phyloP scores from a whole-genome alignment of 1,284 basidiomycete genomes.

The Trichosporon ovoides region DNA sequence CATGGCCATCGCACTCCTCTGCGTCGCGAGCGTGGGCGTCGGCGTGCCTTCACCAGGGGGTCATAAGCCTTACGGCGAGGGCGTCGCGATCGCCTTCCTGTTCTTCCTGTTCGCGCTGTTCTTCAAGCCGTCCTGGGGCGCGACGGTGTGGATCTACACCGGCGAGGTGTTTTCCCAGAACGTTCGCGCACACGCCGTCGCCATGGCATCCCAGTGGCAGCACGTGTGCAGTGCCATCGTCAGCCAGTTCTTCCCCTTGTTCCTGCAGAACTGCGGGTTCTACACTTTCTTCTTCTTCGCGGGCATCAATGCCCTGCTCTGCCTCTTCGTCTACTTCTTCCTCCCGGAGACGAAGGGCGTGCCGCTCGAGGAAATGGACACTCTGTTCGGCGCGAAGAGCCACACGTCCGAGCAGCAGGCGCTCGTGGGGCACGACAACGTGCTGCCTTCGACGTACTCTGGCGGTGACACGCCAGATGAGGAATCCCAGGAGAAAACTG shows the following conservation, averaged over 20 bases:
- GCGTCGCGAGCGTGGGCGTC: constrained; percentile 17
- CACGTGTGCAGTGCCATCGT: constrained; percentile 20
- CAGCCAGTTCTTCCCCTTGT: constrained; percentile 20
- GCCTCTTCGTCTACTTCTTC: constrained; percentile 9
- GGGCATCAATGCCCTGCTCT: constrained; percentile 4
- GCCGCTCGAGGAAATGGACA: constrained; percentile 80
- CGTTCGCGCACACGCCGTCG: constrained; percentile 22
- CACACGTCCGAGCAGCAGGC: not conserved
- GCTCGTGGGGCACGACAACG: not conserved
- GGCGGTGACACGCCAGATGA: too few species aligned
- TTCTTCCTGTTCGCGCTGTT: constrained; percentile 1
- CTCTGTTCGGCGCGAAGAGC: constrained; percentile 56
- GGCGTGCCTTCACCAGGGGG: constrained; percentile 8
- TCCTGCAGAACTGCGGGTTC: constrained; percentile 8
- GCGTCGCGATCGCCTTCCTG: constrained; percentile 18
- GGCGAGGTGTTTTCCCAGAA: constrained; percentile 24
- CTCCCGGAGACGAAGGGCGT: constrained; percentile 13
- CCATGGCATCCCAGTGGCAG: constrained; percentile 20
- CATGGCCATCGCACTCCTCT: constrained; percentile 17
- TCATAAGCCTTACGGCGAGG: constrained; percentile 18
- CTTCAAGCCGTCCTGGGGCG: constrained; percentile 21
- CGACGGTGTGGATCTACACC: constrained; percentile 25
- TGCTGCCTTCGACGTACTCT: too few species aligned
- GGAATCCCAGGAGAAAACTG: too few species aligned
- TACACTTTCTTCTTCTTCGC: constrained; percentile 15